Base-by-base conservation (phyloP, 495 filamentous ascomycete species). In the Rhizodiscina lignyota region DNA sequence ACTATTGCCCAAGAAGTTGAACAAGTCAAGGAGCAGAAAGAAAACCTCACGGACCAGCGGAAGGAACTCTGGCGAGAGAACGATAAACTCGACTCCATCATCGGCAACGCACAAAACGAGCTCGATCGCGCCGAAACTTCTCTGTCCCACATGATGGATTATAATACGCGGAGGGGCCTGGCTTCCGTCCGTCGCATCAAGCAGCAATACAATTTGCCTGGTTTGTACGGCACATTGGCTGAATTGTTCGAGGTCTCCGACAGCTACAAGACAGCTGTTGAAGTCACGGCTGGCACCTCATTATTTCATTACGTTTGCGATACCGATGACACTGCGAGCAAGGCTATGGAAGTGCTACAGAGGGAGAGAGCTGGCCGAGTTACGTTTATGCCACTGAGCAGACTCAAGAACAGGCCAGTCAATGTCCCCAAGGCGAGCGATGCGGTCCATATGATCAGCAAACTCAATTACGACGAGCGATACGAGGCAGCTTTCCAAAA, bases 281-380 rank as follows among this genome's bases (percentile, higher is more conserved):
- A 99, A 52, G 80, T 89, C 23, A 89, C 84, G 3, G 91, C 85
- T 5, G 91, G 89, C 4, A 77, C 77, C 41, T 91, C 83, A 52
- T 62, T 99, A 5, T 99, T 99, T 58, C 83, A 99, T 56, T 91
- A 92, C 45, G 83, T 99, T 18, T 85, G 94, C 30, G 89, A 99
- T 52, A 92, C 77, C 26, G 86, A 86, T 36, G 71, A 79, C 24
- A 94, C 87, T 2, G 84, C 84, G 0, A 81, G 83, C 1, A 70
- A 70, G 35, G 73, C 92, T 12, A 64, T 85, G 11, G 79, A 87
- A 45, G 67, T 77, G 11, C 63, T 99, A 16, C 73, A 84, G 49
- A 80, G 79, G 35, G 71, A 77, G 37, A 77, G 70, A 37, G 71
- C 77, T 13, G 89, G 89, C n/a, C 73, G 89, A 46, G 67, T 96